Conservation (phyloP, 768 basidiomycete genomes). For the Antrodiella citrinella region DNA sequence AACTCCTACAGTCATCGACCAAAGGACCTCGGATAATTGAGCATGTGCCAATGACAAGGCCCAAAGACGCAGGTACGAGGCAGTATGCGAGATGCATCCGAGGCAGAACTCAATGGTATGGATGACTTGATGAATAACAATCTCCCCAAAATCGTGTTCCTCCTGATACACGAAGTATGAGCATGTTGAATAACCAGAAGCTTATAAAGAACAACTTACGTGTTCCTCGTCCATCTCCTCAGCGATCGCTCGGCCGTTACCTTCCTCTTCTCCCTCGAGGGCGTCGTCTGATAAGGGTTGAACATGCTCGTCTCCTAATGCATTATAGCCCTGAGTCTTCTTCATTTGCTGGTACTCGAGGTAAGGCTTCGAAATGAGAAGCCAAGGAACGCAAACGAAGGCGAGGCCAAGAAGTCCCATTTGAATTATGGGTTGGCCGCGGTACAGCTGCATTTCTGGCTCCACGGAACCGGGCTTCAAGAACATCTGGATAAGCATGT, state of each 20-base stretch:
- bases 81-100: conserved; percentile 97
- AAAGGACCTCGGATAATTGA: conserved; percentile 90
- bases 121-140: conserved; percentile 95
- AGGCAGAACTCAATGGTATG: conserved; percentile 99
- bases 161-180: conserved; percentile 35
- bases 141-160: conserved; percentile 89
- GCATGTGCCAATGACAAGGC: conserved; percentile 97
- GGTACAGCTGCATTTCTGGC: conserved; percentile 64
- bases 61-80: conserved; percentile 91
- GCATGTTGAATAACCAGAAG: conserved; percentile 1
- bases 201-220: conserved; percentile 36
- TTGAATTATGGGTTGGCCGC: conserved; percentile 84
- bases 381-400: conserved; percentile 87
- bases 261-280: conserved; percentile 76
- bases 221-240: conserved; percentile 70
- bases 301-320: conserved; percentile 56
- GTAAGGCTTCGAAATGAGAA: conserved; percentile 90
- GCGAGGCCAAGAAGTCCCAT: conserved; percentile 71
- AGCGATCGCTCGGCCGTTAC: conserved; percentile 63
- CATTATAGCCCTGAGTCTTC: conserved; percentile 76
- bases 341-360: conserved; percentile 85
- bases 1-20: conserved; percentile 74
- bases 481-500: conserved; percentile 97
- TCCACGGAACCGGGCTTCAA: conserved; percentile 78
- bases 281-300: conserved; percentile 54